These are phyloP conservation scores for Melocanna baccifera DNA, from an alignment of 176 grass and related monocot genomes.

Conservation along the genomic window DNA sequence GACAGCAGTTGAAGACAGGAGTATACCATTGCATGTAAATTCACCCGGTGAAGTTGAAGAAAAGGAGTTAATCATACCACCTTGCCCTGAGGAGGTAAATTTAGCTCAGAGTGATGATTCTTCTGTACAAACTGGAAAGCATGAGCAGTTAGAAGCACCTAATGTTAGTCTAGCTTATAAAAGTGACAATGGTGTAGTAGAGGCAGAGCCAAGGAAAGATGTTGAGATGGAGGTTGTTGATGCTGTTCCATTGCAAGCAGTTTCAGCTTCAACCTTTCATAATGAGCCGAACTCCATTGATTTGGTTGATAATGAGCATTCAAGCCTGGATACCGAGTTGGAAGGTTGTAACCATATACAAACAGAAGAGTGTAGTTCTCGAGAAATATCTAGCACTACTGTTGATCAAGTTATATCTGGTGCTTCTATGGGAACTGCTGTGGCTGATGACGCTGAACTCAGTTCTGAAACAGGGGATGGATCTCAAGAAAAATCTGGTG, in stretches of 20 bases:
- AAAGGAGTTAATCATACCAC: not conserved
- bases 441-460: conserved; percentile 19
- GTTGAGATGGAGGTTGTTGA: conserved; percentile 12
- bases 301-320: conserved; percentile 16
- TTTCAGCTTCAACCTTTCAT: conserved; percentile 12
- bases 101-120: conserved; percentile 17
- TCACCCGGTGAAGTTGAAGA: not conserved
- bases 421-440: conserved; percentile 11
- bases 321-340: not conserved
- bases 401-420: conserved; percentile 14
- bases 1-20: not conserved
- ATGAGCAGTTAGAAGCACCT: not conserved
- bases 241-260: not conserved
- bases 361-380: conserved; percentile 8
- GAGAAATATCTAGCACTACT: conserved; percentile 24
- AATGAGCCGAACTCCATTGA: conserved; percentile 16
- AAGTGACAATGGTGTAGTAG: conserved; percentile 8
- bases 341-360: conserved; percentile 2
- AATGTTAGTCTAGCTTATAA: conserved; percentile 22
- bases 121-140: conserved; percentile 22
- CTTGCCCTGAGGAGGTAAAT: not conserved
- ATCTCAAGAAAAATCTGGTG: conserved; percentile 7
- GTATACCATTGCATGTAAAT: not conserved
- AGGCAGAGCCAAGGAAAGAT: conserved; percentile 11
- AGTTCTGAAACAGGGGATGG: not conserved